Evolutionary conservation across 176 grass and related monocot species (phyloP).

Genomic region (Paspalum notatum): DNA sequence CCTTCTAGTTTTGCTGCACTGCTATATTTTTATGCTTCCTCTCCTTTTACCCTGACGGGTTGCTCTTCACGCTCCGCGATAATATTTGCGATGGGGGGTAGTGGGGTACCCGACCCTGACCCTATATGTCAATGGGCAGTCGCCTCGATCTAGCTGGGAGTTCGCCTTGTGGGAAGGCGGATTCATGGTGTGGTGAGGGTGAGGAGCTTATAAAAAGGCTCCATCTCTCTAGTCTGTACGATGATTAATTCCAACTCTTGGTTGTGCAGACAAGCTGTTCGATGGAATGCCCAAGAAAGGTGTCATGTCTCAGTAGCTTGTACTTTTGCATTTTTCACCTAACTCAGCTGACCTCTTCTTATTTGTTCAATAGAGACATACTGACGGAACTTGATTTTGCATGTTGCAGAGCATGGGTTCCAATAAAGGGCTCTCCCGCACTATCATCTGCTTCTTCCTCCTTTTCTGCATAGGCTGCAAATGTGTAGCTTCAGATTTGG

Average conservation of each 20-base stretch:
- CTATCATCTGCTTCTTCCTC: conserved; percentile 19
- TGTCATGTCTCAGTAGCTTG: background rate
- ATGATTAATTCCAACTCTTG: background rate
- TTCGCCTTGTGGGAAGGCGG: no score
- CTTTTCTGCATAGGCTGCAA: conserved; percentile 2
- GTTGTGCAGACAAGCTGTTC: background rate
- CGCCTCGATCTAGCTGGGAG: no score
- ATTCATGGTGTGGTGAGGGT: no score
- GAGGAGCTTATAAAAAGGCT: conserved; percentile 1
- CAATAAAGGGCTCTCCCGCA: background rate
- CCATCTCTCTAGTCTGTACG: background rate
- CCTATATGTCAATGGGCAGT: no score
- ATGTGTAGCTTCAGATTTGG: conserved; percentile 43
- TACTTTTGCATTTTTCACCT: background rate
- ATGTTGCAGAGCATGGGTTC: background rate
- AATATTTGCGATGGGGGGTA: no score
- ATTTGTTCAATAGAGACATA: background rate
- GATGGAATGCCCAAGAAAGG: background rate
- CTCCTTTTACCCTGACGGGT: no score
- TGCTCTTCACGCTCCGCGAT: no score
- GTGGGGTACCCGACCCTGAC: no score
- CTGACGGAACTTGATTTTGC: background rate
- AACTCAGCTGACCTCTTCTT: background rate
- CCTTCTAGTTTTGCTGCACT: no score
- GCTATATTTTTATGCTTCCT: no score